phyloP scores from a whole-genome alignment of 1,139 yeast species.

The Meyerozyma sp. region DNA sequence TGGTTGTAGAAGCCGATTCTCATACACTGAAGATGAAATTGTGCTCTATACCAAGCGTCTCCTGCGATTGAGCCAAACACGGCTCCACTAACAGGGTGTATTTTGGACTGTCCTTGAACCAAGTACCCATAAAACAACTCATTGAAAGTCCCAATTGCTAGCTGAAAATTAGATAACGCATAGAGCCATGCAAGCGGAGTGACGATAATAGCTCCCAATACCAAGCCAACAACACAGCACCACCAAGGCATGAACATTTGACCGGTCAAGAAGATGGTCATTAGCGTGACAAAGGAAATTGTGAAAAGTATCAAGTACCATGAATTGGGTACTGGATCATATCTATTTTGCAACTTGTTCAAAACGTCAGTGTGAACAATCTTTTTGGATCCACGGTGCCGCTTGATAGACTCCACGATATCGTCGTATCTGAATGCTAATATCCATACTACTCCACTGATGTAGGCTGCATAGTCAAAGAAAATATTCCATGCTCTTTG shows the following conservation, averaged over 20 bases:
- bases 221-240: conserved; percentile 39
- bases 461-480: conserved; percentile 18
- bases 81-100: conserved; percentile 45
- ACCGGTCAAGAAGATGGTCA: conserved; percentile 29
- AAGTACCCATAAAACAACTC: conserved; percentile 44
- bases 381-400: conserved; percentile 2
- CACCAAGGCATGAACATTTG: conserved; percentile 47
- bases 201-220: conserved; percentile 39
- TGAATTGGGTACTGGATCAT: conserved; percentile 33
- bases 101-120: conserved; percentile 23
- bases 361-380: conserved; percentile 27
- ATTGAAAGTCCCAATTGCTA: conserved; percentile 48
- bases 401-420: conserved; percentile 5
- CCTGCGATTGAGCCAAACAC: conserved; percentile 49
- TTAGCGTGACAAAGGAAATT: conserved; percentile 28
- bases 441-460: conserved; percentile 18
- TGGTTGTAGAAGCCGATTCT: conserved; percentile 46
- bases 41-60: conserved; percentile 51
- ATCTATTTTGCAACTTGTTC: conserved; percentile 31
- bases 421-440: conserved; percentile 13
- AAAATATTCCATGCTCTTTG: conserved; percentile 20
- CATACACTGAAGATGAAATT: conserved; percentile 43
- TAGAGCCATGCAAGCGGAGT: conserved; percentile 47
- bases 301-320: conserved; percentile 37
- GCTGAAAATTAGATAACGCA: conserved; percentile 46